Percentiles rank a stretch among this genome's conserved stretches.
Conservation (phyloP, 2,329 filamentous ascomycete genomes). For the Trichoderma oligosporum region DNA sequence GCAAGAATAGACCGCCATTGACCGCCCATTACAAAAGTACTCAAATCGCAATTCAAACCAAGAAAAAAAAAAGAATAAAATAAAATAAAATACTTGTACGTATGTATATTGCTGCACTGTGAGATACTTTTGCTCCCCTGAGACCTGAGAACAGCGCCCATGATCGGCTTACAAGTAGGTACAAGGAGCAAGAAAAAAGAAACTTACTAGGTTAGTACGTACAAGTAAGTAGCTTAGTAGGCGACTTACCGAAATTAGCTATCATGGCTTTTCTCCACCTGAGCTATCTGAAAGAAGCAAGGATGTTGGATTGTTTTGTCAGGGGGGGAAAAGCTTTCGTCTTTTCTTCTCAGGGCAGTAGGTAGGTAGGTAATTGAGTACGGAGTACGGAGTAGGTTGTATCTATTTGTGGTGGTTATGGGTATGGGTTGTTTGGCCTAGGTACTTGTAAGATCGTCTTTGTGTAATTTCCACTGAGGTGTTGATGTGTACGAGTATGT, state of each 20-base stretch:
- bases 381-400: too few relatives aligned
- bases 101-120: too few relatives aligned
- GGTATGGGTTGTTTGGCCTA: too few relatives aligned
- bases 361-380: too few relatives aligned
- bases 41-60: neutral
- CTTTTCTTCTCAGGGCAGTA: neutral
- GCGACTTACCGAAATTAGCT: conserved; percentile 13
- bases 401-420: too few relatives aligned
- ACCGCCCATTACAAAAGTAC: too few relatives aligned
- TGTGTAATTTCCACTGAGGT: neutral
- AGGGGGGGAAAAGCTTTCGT: neutral
- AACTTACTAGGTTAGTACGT: too few relatives aligned
- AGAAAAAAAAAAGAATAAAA: neutral
- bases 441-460: neutral
- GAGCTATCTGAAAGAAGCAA: neutral
- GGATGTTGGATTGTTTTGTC: neutral
- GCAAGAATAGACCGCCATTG: too few relatives aligned
- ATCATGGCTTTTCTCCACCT: neutral
- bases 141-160: conserved; percentile 16
- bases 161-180: conserved; percentile 3
- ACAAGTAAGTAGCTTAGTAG: too few relatives aligned
- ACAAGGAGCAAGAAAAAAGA: neutral
- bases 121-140: conserved; percentile 15
- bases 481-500: neutral
- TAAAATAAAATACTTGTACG: neutral